Base-by-base conservation (phyloP, 2,329 filamentous ascomycete genomes). In the Drechslerella coelobrocha region DNA sequence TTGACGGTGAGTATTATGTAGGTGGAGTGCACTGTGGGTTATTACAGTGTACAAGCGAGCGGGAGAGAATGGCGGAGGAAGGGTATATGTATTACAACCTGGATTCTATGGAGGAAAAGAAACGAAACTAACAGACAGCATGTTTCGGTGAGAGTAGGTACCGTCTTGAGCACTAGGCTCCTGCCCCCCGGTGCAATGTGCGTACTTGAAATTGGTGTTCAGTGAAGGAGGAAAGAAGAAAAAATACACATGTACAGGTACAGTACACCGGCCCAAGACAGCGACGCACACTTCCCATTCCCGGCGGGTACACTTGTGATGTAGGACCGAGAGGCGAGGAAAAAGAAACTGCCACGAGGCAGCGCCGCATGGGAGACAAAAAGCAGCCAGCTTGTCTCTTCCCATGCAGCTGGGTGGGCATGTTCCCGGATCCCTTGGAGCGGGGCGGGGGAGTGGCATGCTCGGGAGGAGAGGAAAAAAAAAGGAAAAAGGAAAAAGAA, bases 91-190 rank as follows among this genome's bases (percentile, higher is more conserved):
- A 69, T 62, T 61, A 41, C 48, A 61, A 34, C 52, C 56, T 37
- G 57, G 37, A 61, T 45, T 39, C n/a, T 51, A 48, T 39, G 24
- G 34, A 53, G 52, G 43, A 61, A 61, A 61, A 69, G 65, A 69
- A 69, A 69, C 65, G 45, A 69, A 68, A 61, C 52, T 48, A 69
- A 62, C 55, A 39, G 57, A 61, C 51, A 61, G 48, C 51, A 61
- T 65, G 52, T 43, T 57, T 65, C 43, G 45, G 51, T 68, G 55
- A 37, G 50, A 43, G 37, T 59, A 41, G 17, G 54, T 52, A 68
- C 29, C 54, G 47, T 59, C 53, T 51, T 68, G 55, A 51, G 56
- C 53, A 55, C 65, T 69, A 53, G 65, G 63, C 56, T 68, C 63
- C 56, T 61, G 31, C 56, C 56, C 63, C n/a, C 51, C 48, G 55